Base-by-base conservation (phyloP, 495 filamentous ascomycete genomes). In the Tuber magnatum region DNA sequence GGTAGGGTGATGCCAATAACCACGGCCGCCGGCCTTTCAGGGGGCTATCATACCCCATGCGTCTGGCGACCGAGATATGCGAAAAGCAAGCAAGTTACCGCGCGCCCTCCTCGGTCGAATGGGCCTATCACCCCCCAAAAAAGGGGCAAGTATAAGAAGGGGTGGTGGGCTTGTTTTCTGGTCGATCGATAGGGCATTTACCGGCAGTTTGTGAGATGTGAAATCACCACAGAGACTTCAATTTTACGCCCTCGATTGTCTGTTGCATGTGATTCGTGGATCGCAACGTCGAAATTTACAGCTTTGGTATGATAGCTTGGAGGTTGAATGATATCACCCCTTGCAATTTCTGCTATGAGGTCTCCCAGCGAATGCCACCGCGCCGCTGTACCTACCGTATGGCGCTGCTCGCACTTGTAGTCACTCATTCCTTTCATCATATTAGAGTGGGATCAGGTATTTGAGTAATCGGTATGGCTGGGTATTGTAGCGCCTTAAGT, bases 141-240 rank as follows among this genome's bases (percentile, higher is more conserved):
- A 79, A 79, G 72, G 72, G 77, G 77, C 41, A 79, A 68, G 76
- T 79, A 75, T 79, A 79, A 79, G 72, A 74, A 70, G 75, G 65
- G 28, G 18, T 71, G 28, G 68, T 74, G 68, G 72, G 77, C 35
- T 65, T 65, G 56, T 35, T 65, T 32, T 65, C 56, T 35, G 14
- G 56, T 41, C 72, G 72, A 79, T 79, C 72, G 68, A 73, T 74
- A 75, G 71, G 56, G 56, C 28, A 65, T 32, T 35, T 32, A 28
- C n/a, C 10, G n/a, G 51, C 28, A 8, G 56, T 35, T 65, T 65
- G 56, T 35, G 56, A 65, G 56, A 35, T 65, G 56, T 35, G 56
- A 65, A 65, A 65, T 65, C 28, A 65, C 28, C 4, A 14, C 32
- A 28, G 18, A 65, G 28, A 40, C 4, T 28, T 65, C 56, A 65